A percentile compares a stretch with the other conserved stretches of the same genome.
Evolutionary conservation across 306 rosid species (phyloP).

Genomic region (Sesbania bispinosa): DNA sequence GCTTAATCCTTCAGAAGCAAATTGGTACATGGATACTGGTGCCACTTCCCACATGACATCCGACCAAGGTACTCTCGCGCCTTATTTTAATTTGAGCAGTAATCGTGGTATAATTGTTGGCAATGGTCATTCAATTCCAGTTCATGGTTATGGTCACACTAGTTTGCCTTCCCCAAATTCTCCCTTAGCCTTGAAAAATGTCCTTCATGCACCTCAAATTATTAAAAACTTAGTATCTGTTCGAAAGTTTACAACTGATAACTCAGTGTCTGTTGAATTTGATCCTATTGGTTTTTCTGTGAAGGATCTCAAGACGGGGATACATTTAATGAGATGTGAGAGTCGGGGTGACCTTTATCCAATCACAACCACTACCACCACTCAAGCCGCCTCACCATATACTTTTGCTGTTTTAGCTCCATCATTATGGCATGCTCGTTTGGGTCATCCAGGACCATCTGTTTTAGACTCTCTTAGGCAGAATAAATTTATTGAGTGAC

Average conservation of each 20-base stretch:
- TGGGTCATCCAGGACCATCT: not conserved
- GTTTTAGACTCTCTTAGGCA: not conserved
- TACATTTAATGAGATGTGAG: not conserved
- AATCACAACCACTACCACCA: not conserved
- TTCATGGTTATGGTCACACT: not conserved
- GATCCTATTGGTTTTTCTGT: not conserved
- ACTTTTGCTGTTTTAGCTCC: not conserved
- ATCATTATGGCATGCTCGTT: not conserved
- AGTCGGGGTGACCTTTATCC: not conserved
- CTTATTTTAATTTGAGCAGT: not conserved
- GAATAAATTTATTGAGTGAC: not conserved
- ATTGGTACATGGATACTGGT: not conserved
- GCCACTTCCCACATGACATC: not conserved
- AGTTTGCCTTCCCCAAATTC: not conserved
- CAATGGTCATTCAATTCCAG: not conserved
- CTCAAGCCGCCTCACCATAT: not conserved
- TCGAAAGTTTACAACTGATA: not conserved
- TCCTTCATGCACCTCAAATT: not conserved
- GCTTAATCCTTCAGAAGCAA: not conserved
- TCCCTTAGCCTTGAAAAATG: not conserved
- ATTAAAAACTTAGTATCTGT: not conserved
- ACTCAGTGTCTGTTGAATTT: not conserved
- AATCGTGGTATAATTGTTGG: not conserved
- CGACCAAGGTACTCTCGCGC: not conserved
- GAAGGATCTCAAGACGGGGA: not conserved